Evolutionary conservation across 306 rosid species (phyloP).

Genomic region (Cyclanthera cordifolia): DNA sequence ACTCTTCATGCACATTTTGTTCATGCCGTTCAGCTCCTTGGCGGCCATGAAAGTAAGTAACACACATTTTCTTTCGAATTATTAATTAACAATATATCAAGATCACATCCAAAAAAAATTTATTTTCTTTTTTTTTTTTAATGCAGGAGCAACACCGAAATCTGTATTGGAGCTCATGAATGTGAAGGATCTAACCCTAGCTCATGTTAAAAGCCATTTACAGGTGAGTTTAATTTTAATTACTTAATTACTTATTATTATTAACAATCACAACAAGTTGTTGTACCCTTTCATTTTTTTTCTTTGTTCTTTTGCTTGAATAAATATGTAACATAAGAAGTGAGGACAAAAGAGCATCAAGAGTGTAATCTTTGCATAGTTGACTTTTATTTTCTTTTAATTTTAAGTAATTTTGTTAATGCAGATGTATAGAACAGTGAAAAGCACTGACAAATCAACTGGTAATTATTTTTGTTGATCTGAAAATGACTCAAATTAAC

Average conservation of each 20-base stretch:
- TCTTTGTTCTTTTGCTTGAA: neutral
- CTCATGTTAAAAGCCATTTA: slow-evolving; percentile 96
- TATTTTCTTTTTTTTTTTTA: no score
- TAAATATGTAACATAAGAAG: slow-evolving; percentile 14
- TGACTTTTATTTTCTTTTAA: slow-evolving; percentile 8
- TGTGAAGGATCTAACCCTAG: slow-evolving; percentile 90
- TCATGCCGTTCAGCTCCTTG: slow-evolving; percentile 81
- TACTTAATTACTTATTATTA: neutral
- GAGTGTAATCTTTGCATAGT: slow-evolving; percentile 9
- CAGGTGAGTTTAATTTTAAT: slow-evolving; percentile 51
- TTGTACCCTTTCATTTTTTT: neutral
- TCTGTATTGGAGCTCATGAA: slow-evolving; percentile 88
- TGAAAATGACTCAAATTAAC: neutral
- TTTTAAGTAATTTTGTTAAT: slow-evolving; percentile 26
- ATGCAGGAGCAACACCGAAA: slow-evolving; percentile 83
- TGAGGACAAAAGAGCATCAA: slow-evolving; percentile 55
- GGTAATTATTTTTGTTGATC: slow-evolving; percentile 35
- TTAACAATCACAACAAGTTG: neutral
- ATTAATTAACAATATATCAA: no score
- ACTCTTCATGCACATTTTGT: slow-evolving; percentile 87
- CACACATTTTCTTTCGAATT: neutral
- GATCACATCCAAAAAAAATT: neutral
- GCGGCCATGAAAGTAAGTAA: slow-evolving; percentile 77
- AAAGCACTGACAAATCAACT: slow-evolving; percentile 63
- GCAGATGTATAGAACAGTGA: slow-evolving; percentile 99